Evolutionary conservation across 345 rosid genomes (phyloP).

Genomic region (Pistacia integerrima): DNA sequence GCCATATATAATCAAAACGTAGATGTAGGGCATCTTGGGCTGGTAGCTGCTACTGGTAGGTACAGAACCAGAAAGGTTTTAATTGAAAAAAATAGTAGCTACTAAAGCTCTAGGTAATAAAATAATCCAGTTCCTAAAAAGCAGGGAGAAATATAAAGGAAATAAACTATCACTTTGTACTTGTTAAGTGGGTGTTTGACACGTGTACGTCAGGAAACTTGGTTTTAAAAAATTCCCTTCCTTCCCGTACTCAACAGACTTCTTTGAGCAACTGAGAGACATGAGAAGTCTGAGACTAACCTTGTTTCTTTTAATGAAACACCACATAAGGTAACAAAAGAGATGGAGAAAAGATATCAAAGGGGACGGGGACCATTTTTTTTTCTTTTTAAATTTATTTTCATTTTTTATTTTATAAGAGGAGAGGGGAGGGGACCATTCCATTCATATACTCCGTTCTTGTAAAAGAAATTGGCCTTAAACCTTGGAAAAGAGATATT

Average conservation of each 20-base stretch:
- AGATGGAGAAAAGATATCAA: background rate
- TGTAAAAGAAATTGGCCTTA: background rate
- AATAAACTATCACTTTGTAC: constrained; percentile 14
- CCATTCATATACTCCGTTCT: too few species aligned
- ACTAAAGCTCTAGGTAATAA: background rate
- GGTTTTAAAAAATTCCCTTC: constrained; percentile 3
- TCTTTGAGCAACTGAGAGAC: constrained; percentile 28
- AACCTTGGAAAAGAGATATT: constrained; percentile 3
- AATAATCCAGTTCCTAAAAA: constrained; percentile 18
- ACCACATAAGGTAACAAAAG: constrained; percentile 18
- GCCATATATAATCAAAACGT: background rate
- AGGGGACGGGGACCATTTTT: constrained; percentile 40
- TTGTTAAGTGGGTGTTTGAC: constrained; percentile 36
- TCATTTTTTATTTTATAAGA: background rate
- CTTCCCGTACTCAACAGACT: constrained; percentile 26
- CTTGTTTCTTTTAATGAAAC: constrained; percentile 59
- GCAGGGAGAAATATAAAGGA: constrained; percentile 9
- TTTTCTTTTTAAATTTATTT: background rate
- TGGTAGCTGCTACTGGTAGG: background rate
- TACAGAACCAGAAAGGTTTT: background rate
- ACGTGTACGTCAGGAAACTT: constrained; percentile 33
- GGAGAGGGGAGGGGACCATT: constrained; percentile 27
- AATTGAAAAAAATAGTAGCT: background rate
- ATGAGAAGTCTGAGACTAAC: constrained; percentile 22
- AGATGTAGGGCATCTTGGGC: background rate